Evolutionary conservation across 371 early-diverging fungal species (phyloP).

Genomic region (Paraphysoderma sedebokerense): DNA sequence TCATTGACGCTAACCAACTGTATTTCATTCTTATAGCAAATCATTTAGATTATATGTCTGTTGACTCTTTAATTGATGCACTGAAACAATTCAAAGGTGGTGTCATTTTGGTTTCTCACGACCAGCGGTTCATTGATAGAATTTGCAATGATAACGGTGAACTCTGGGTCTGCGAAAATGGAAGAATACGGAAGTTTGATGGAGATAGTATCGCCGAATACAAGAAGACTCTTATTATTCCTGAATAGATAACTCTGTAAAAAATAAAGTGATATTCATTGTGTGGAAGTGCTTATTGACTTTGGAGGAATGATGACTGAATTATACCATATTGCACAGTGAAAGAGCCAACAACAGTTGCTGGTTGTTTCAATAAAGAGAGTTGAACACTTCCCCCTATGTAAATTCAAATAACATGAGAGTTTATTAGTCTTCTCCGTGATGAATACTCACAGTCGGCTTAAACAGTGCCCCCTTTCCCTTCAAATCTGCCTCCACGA

Average conservation of each 20-base stretch:
- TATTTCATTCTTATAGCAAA: conserved; percentile 21
- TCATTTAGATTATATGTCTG: conserved; percentile 81
- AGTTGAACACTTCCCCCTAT: too few relatives aligned
- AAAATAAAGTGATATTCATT: too few relatives aligned
- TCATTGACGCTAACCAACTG: not conserved
- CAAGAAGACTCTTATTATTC: not conserved
- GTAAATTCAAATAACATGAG: too few relatives aligned
- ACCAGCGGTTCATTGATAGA: conserved; percentile 70
- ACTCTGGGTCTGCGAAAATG: conserved; percentile 69
- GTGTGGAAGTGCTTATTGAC: too few relatives aligned
- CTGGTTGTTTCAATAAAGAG: too few relatives aligned
- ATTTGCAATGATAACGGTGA: conserved; percentile 84
- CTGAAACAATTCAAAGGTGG: conserved; percentile 69
- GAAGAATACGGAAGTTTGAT: conserved; percentile 34
- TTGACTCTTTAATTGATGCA: conserved; percentile 72
- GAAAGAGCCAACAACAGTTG: too few relatives aligned
- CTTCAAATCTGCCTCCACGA: too few relatives aligned
- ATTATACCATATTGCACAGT: too few relatives aligned
- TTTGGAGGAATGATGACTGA: too few relatives aligned
- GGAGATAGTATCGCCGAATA: conserved; percentile 28
- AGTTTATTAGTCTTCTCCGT: too few relatives aligned
- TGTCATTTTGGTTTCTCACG: conserved; percentile 86
- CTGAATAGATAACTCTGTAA: not conserved
- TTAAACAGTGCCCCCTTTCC: too few relatives aligned
- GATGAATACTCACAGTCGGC: too few relatives aligned